phyloP scores from a whole-genome alignment of 305 asterid species.

The Plantago coronopus region DNA sequence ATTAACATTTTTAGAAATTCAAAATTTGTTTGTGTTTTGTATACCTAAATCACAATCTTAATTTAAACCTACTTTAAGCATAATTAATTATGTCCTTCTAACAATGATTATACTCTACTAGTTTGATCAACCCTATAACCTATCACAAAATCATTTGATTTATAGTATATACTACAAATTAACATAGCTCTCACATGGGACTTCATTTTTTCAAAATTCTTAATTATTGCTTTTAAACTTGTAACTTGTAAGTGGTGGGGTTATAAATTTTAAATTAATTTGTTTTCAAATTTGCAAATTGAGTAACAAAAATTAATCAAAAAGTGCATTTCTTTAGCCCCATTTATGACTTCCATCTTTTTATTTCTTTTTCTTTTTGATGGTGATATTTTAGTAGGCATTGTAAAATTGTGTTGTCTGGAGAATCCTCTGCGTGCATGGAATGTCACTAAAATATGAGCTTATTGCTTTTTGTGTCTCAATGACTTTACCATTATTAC shows the following conservation, averaged over 20 bases:
- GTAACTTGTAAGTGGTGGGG: conserved; percentile 47
- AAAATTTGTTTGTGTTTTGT: background rate
- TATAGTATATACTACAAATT: conserved; percentile 31
- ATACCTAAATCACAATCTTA: background rate
- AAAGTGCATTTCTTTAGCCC: background rate
- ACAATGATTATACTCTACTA: conserved; percentile 37
- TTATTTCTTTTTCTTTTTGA: too few relatives aligned
- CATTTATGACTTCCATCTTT: background rate
- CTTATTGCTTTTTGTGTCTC: background rate
- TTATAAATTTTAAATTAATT: conserved; percentile 13
- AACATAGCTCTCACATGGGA: conserved; percentile 39
- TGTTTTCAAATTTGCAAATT: conserved; percentile 42
- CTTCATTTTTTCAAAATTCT: background rate
- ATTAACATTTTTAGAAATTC: too few relatives aligned
- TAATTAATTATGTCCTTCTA: conserved; percentile 29
- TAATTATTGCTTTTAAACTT: conserved; percentile 8
- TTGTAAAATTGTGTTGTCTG: too few relatives aligned
- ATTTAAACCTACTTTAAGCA: conserved; percentile 21
- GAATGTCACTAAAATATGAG: background rate
- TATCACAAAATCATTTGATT: conserved; percentile 44
- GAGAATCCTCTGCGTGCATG: too few relatives aligned
- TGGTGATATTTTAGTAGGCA: too few relatives aligned
- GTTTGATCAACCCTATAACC: conserved; percentile 45
- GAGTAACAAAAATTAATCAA: conserved; percentile 23
- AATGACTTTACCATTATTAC: background rate